Evolutionary conservation across 1,284 basidiomycete genomes (phyloP).

Genomic region (Boletus albobrunnescens): DNA sequence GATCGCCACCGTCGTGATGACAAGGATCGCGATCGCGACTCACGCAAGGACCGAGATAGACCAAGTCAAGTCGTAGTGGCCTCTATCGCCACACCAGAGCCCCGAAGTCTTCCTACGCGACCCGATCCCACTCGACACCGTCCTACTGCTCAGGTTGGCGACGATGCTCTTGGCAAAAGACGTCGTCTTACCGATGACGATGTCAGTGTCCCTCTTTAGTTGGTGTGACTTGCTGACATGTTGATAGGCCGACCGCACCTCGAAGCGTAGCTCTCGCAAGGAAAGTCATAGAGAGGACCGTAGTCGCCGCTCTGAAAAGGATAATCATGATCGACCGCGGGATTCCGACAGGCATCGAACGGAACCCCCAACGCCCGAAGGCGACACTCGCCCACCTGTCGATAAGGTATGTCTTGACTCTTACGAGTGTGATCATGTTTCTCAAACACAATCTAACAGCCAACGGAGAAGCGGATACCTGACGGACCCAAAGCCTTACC

Average conservation of each 20-base stretch:
- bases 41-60: conserved; percentile 50
- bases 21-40: conserved; percentile 41
- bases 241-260: conserved; percentile 58
- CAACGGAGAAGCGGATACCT: conserved; percentile 52
- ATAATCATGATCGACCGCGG: conserved; percentile 57
- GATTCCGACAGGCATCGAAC: conserved; percentile 65
- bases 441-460: conserved; percentile 30
- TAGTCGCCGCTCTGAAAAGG: conserved; percentile 64
- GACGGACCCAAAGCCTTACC: conserved; percentile 56
- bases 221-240: conserved; percentile 15
- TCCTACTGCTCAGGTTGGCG: conserved; percentile 38
- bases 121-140: conserved; percentile 58
- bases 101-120: conserved; percentile 51
- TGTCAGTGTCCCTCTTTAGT: conserved; percentile 40
- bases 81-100: conserved; percentile 37
- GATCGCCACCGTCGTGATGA: conserved; percentile 37
- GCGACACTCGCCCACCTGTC: conserved; percentile 43
- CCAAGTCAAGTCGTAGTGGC: conserved; percentile 32
- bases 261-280: conserved; percentile 71
- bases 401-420: conserved; percentile 51
- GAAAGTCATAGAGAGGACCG: conserved; percentile 72
- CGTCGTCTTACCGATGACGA: conserved; percentile 59
- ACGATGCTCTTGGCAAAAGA: conserved; percentile 64
- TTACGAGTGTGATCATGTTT: not conserved
- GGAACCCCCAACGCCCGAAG: conserved; percentile 54